These are phyloP conservation scores for Pouteria campechiana DNA, from an alignment of 179 eudicot species.

Conservation along the genomic window DNA sequence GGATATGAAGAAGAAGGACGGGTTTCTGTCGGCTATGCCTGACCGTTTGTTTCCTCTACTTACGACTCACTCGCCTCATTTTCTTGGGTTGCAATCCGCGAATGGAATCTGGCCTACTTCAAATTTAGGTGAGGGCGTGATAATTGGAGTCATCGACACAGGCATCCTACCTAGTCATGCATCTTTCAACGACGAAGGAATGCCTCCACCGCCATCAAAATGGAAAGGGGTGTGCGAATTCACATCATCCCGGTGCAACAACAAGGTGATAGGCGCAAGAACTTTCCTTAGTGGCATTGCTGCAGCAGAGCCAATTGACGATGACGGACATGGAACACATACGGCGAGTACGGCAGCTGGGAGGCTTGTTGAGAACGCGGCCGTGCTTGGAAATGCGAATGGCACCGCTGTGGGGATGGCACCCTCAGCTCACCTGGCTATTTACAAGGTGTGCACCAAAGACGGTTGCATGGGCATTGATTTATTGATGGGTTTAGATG, in stretches of 20 bases:
- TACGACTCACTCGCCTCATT: conserved; percentile 21
- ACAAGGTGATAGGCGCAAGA: conserved; percentile 6
- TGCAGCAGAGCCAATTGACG: too few species aligned
- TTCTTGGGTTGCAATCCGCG: conserved; percentile 22
- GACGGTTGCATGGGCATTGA: too few species aligned
- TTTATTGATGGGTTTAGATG: too few species aligned
- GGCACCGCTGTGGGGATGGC: conserved; percentile 10
- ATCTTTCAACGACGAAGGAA: conserved; percentile 7
- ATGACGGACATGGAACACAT: conserved; percentile 10
- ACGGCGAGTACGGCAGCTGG: conserved; percentile 12
- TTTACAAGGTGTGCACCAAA: conserved; percentile 4
- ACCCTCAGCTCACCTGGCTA: conserved; percentile 5
- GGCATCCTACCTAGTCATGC: conserved; percentile 24
- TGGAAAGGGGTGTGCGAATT: conserved; percentile 9
- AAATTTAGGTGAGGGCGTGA: conserved; percentile 24
- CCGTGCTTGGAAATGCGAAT: conserved; percentile 7
- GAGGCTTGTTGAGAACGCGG: conserved; percentile 5
- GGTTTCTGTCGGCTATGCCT: conserved; percentile 21
- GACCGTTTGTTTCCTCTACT: conserved; percentile 5
- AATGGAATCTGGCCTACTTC: conserved; percentile 18
- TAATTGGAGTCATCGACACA: conserved; percentile 25
- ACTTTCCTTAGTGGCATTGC: too few species aligned
- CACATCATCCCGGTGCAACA: background rate
- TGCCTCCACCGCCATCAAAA: conserved; percentile 9
- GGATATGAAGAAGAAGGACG: conserved; percentile 11